Evolutionary conservation across 1,284 basidiomycete genomes (phyloP), one percentile per base, ranked within the genome.

Genomic region (Marasmius fiardii): DNA sequence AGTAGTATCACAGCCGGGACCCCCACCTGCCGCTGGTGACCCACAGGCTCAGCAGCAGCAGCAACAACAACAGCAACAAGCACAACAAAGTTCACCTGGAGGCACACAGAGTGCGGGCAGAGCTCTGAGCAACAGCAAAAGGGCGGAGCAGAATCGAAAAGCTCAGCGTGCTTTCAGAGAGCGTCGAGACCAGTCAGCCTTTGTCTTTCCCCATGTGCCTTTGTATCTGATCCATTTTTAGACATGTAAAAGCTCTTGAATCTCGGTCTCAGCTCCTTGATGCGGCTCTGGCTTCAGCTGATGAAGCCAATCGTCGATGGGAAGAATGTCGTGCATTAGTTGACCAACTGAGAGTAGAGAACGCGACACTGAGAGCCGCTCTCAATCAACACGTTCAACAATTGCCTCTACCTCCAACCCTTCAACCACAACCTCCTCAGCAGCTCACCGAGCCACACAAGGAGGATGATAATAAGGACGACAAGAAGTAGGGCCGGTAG

Each of bases 141-240:
- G 90, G 11, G 91, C 91, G 35, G 91, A 93, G 64, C 90, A 93
- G 74, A 93, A 93, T 68, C 76, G 90, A 63, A 92, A 91, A 65
- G 90, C 90, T 0, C 90, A 93, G 71, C 78, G 91, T 28, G 91
- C 91, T 1, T 93, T 93, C 67, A 74, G 90, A 59, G 90, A 93
- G 67, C 82, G 90, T 35, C 75, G 90, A 65, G 90, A 93, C 72
- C 86, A 89, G 90, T 92, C 55, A 71, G 88, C 79, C 59, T 52
- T 52, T 59, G 35, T 34, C 43, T 59, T 44, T 33, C 61, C 48
- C 43, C 58, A 43, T 7, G 14, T 26, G 23, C 33, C 43, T 12
- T 35, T 28, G 33, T 51, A 41, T 57, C 35, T 26, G 28, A 43
- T 31, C 31, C 23, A 55, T n/a, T 59, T 16, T 11, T 41, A 92